Evolutionary conservation across 2,329 filamentous ascomycete genomes (phyloP).

Genomic region (Diaporthe eres): DNA sequence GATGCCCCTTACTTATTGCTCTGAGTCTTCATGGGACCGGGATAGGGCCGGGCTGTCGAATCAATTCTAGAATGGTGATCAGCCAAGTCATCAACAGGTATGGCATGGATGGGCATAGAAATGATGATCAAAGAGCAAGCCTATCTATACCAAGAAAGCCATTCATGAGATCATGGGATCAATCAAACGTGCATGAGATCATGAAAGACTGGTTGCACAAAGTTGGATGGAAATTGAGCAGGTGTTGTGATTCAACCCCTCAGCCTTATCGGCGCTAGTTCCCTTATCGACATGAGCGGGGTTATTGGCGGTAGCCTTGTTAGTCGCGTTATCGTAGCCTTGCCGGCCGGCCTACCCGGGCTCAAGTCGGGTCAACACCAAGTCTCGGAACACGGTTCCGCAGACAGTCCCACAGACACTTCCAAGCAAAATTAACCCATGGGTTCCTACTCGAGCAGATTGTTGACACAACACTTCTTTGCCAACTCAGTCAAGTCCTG

Average conservation of each 20-base stretch:
- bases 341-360: neutral
- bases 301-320: neutral
- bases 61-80: too few species aligned
- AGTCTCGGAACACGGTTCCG: neutral
- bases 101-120: neutral
- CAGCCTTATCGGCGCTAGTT: conserved; percentile 3
- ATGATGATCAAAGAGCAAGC: neutral
- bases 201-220: too few species aligned
- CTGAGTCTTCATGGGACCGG: too few species aligned
- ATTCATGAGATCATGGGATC: fast-evolving
- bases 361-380: neutral
- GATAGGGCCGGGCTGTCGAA: too few species aligned
- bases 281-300: neutral
- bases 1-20: too few species aligned
- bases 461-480: too few species aligned
- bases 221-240: neutral
- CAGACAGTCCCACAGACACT: neutral
- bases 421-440: neutral
- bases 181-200: neutral
- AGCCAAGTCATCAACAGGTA: neutral
- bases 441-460: neutral
- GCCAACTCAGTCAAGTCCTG: neutral
- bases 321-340: neutral
- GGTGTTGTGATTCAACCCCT: neutral
- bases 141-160: neutral